Conservation (phyloP, 257 asterid genomes). For the Penstemon davidsonii region DNA sequence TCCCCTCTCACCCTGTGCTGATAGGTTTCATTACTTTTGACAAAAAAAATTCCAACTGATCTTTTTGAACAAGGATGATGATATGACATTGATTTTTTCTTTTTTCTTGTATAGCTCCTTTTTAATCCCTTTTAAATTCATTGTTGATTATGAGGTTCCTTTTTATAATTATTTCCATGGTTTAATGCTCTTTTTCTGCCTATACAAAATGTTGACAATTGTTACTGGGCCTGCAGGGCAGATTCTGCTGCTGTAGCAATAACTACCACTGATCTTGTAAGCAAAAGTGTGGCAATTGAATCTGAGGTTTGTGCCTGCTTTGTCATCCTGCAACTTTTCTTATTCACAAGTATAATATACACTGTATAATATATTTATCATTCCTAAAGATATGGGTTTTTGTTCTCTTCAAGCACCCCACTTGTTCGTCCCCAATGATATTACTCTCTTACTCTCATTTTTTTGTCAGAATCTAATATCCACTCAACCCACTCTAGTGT, state of each 20-base stretch:
- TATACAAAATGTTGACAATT: constrained; percentile 14
- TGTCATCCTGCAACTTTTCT: neutral
- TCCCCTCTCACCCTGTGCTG: constrained; percentile 14
- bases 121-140: neutral
- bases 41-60: constrained; percentile 2
- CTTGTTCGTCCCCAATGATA: neutral
- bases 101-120: constrained; percentile 1
- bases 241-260: constrained; percentile 95
- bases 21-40: constrained; percentile 5
- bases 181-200: constrained; percentile 1
- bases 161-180: neutral
- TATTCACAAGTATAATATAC: too few species aligned
- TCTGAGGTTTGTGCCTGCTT: constrained; percentile 51
- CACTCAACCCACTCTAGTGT: neutral
- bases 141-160: constrained; percentile 4
- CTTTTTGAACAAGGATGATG: constrained; percentile 15
- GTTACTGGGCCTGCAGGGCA: constrained; percentile 53
- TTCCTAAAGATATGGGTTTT: neutral
- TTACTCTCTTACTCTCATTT: neutral
- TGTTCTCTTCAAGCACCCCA: neutral
- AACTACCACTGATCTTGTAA: constrained; percentile 97
- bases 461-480: neutral
- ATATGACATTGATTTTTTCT: neutral
- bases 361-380: too few species aligned
- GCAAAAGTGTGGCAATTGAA: constrained; percentile 90